Evolutionary conservation across 2,329 filamentous ascomycete species (phyloP).

Genomic region (Cyphellophora attinorum): DNA sequence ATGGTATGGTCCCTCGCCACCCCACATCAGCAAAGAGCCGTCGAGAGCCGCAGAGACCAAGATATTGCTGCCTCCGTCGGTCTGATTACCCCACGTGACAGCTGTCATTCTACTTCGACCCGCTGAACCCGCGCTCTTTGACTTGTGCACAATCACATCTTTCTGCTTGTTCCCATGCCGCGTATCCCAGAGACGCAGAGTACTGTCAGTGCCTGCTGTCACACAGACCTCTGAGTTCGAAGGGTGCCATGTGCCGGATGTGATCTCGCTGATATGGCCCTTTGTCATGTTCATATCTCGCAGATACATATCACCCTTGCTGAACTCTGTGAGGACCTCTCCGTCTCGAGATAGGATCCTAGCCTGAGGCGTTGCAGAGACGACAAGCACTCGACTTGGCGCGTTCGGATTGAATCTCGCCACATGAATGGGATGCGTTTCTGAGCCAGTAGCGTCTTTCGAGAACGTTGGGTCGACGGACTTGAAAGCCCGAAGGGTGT

Average conservation of each 20-base stretch:
- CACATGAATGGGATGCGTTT: conserved; percentile 81
- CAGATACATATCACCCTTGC: conserved; percentile 97
- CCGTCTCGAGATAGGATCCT: conserved; percentile 86
- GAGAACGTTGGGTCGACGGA: conserved; percentile 76
- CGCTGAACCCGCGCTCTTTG: conserved; percentile 74
- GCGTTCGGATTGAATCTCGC: conserved; percentile 77
- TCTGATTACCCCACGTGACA: conserved; percentile 71
- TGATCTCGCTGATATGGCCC: conserved; percentile 87
- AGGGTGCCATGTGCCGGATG: conserved; percentile 84
- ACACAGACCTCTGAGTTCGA: conserved; percentile 74
- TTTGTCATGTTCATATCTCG: conserved; percentile 97
- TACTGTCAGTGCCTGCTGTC: conserved; percentile 91
- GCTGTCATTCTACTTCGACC: conserved; percentile 91
- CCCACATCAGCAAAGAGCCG: conserved; percentile 85
- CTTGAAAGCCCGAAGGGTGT: conserved; percentile 87
- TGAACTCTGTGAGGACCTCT: conserved; percentile 74
- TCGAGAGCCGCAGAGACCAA: conserved; percentile 78
- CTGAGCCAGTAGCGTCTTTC: conserved; percentile 60
- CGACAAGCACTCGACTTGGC: conserved; percentile 70
- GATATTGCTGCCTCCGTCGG: conserved; percentile 67
- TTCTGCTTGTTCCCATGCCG: conserved; percentile 85
- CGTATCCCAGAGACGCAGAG: conserved; percentile 91
- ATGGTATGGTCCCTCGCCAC: conserved; percentile 75
- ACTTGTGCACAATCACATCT: conserved; percentile 93
- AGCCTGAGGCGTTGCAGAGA: conserved; percentile 82